Base-by-base conservation (phyloP, 352 stramenopile species). In the Peronospora destructor region DNA sequence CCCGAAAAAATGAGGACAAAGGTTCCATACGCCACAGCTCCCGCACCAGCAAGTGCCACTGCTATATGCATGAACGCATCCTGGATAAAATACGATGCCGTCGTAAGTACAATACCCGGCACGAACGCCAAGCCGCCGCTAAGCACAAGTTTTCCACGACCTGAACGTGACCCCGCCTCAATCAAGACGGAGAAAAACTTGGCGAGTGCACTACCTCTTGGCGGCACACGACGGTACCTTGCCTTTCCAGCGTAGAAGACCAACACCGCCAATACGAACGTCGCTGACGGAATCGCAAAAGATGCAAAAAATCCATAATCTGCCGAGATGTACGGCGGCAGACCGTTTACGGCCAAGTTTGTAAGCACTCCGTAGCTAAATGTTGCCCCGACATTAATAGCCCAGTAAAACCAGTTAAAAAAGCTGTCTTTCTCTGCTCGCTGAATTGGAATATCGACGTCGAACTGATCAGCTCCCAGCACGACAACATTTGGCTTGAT, bases 341-440 rank as follows among this genome's bases (percentile, higher is more conserved):
- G 38, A 6, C 88, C 88, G 49, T 96, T 95, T 13, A 96, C 85
- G 0, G 85, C 88, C 26, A 97, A 55, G 51, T 96, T 96, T 5
- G 85, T 90, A 21, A 97, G 70, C 41, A 96, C 67, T 1, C 76
- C 89, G 62, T 93, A 96, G 68, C 86, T 95, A 48, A 96, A 80
- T 29, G 88, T 87, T 6, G 89, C 85, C 29, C 89, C 89, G 19
- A 95, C 71, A 56, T 97, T 97, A 63, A 97, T 95, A 11, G 82
- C 69, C 84, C 84, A 95, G 66, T 97, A 97, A 64, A 97, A 97
- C 78, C 79, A 95, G 54, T 95, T 95, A 70, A 96, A 96, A 60
- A 95, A 96, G 32, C 76, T 88, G 55, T 89, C 84, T 46, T 94
- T 89, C 63, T 92, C 81, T 0, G 51, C 50, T 3, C 76, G 73